Evolutionary conservation across 108 stramenopile genomes (phyloP).

Genomic region (Stephanodiscus triporus): DNA sequence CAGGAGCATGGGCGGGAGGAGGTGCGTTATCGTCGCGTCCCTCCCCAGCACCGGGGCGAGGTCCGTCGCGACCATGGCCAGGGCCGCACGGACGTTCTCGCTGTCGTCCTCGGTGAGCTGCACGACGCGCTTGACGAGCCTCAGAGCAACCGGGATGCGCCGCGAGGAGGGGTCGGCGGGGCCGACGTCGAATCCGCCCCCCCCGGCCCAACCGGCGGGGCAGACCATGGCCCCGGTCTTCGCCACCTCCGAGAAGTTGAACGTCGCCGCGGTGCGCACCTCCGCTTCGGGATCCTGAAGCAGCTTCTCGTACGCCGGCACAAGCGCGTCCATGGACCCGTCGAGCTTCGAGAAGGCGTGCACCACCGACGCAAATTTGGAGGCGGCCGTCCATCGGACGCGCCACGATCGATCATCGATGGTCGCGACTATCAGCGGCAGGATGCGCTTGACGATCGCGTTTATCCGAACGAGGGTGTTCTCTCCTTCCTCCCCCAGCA

Average conservation of each 20-base stretch:
- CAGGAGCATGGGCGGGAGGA: slow-evolving; percentile 94
- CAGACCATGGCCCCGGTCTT: slow-evolving; percentile 57
- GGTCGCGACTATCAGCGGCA: slow-evolving; percentile 82
- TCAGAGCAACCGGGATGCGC: slow-evolving; percentile 69
- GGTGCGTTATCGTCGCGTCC: slow-evolving; percentile 83
- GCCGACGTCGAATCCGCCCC: slow-evolving; percentile 1
- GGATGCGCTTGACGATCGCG: slow-evolving; percentile 58
- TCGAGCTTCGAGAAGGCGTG: slow-evolving; percentile 63
- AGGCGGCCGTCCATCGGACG: slow-evolving; percentile 93
- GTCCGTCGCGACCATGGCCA: slow-evolving; percentile 93
- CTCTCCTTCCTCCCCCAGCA: neutral
- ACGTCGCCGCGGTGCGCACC: slow-evolving; percentile 93
- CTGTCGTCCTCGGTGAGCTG: slow-evolving; percentile 87
- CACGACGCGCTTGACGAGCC: slow-evolving; percentile 76
- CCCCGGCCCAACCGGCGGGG: slow-evolving; percentile 42
- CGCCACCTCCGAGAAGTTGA: slow-evolving; percentile 83
- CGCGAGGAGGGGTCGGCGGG: slow-evolving; percentile 26
- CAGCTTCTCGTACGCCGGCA: slow-evolving; percentile 87
- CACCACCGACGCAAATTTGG: slow-evolving; percentile 84
- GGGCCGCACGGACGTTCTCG: slow-evolving; percentile 85
- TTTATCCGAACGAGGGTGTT: slow-evolving; percentile 29
- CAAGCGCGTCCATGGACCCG: slow-evolving; percentile 73
- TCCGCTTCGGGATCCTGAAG: slow-evolving; percentile 93
- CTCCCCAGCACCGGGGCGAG: slow-evolving; percentile 90
- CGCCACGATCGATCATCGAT: slow-evolving; percentile 95